phyloP scores from a whole-genome alignment of 202 grass and related monocot species.

The Alloteropsis angusta region DNA sequence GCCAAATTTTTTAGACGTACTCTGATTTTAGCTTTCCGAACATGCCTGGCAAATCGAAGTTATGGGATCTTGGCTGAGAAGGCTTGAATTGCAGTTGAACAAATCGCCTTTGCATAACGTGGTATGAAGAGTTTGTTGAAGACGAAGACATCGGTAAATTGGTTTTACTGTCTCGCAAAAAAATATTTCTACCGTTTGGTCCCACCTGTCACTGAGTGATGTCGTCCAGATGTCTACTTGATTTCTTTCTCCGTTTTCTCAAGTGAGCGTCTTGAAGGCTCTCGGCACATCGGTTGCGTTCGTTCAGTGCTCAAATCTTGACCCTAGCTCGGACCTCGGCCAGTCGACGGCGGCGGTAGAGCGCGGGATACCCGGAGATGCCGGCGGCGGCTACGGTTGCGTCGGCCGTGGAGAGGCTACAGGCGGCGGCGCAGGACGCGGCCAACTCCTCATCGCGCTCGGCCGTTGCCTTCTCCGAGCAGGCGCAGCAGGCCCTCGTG shows the following conservation, averaged over 20 bases:
- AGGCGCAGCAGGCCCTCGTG: conserved; percentile 27
- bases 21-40: no score
- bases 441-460: conserved; percentile 33
- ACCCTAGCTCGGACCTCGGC: neutral
- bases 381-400: neutral
- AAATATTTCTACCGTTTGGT: neutral
- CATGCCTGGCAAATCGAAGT: neutral
- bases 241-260: neutral
- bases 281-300: neutral
- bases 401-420: conserved; percentile 23
- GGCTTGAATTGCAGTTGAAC: neutral
- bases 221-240: neutral
- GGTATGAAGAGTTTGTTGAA: no score
- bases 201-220: neutral
- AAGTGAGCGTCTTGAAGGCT: no score
- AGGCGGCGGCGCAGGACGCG: conserved; percentile 27
- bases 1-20: no score
- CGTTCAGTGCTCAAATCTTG: neutral
- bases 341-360: neutral
- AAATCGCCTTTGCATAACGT: neutral
- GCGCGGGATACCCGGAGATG: neutral
- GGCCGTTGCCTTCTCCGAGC: conserved; percentile 23
- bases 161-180: no score
- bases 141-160: no score
- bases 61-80: neutral